phyloP scores from a whole-genome alignment of 2,329 filamentous ascomycete genomes.

The Coleophoma eucalyptorum region DNA sequence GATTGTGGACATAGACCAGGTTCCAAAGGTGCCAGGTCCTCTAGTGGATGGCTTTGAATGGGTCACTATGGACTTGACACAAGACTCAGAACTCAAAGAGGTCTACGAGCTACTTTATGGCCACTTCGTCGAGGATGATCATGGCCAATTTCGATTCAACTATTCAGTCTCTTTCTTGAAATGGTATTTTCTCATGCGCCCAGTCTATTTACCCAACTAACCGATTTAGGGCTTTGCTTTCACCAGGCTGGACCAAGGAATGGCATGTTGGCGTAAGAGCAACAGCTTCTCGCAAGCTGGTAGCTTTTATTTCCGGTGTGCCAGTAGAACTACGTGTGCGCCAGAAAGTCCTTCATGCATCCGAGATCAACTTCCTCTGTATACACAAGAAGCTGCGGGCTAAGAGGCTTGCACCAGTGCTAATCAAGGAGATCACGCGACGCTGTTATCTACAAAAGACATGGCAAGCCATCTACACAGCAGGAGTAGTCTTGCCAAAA shows the following conservation, averaged over 20 bases:
- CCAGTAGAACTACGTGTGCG: slow-evolving; percentile 81
- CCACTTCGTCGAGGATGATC: slow-evolving; percentile 96
- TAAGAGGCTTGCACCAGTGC: slow-evolving; percentile 86
- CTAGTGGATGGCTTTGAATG: slow-evolving; percentile 88
- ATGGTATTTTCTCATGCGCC: slow-evolving; percentile 55
- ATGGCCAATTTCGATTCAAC: slow-evolving; percentile 96
- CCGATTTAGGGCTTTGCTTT: slow-evolving; percentile 74
- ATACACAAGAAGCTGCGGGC: slow-evolving; percentile 96
- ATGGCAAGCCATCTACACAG: slow-evolving; percentile 96
- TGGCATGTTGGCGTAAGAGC: slow-evolving; percentile 96
- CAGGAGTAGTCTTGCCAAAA: slow-evolving; percentile 83
- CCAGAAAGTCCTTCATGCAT: slow-evolving; percentile 68
- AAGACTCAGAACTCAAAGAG: slow-evolving; percentile 78
- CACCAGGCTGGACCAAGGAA: slow-evolving; percentile 87
- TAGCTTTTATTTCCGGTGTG: slow-evolving; percentile 94
- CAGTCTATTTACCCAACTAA: slow-evolving; percentile 12
- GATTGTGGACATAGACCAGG: slow-evolving; percentile 71
- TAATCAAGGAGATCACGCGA: slow-evolving; percentile 97
- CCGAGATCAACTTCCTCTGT: slow-evolving; percentile 97
- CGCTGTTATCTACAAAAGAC: slow-evolving; percentile 82
- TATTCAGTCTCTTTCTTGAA: slow-evolving; percentile 86
- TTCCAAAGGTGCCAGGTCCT: slow-evolving; percentile 71
- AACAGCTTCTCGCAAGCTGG: slow-evolving; percentile 76
- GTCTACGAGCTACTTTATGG: slow-evolving; percentile 87
- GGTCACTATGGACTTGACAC: slow-evolving; percentile 82